A percentile compares a stretch with the other conserved stretches of the same genome.
Conservation (phyloP, 306 rosid species). For the Malus sylvestris region DNA sequence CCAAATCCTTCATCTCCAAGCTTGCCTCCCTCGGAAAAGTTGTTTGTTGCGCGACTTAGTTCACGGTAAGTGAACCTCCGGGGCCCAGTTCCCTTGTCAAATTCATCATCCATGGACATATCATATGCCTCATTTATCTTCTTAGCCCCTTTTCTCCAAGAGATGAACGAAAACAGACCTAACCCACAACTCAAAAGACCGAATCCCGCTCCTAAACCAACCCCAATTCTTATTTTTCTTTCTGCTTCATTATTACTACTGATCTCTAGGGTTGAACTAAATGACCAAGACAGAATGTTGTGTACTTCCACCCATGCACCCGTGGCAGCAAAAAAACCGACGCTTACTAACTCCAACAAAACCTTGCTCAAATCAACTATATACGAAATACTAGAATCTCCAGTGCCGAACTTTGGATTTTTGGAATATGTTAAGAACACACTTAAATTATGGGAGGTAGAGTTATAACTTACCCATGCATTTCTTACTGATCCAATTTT, state of each 20-base stretch:
- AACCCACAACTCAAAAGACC: slow-evolving; percentile 27
- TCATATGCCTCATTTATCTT: slow-evolving; percentile 18
- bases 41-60: slow-evolving; percentile 39
- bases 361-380: slow-evolving; percentile 45
- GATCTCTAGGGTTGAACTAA: slow-evolving; percentile 48
- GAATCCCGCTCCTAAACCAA: slow-evolving; percentile 11
- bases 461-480: slow-evolving; percentile 62
- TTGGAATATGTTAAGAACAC: slow-evolving; percentile 49
- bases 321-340: slow-evolving; percentile 76
- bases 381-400: slow-evolving; percentile 32
- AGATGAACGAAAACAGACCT: slow-evolving; percentile 33
- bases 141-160: slow-evolving; percentile 30
- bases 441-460: slow-evolving; percentile 44
- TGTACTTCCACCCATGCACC: slow-evolving; percentile 49
- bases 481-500: slow-evolving; percentile 39
- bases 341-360: slow-evolving; percentile 54
- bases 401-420: slow-evolving; percentile 25
- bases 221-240: background rate
- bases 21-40: slow-evolving; percentile 43
- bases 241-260: background rate
- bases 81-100: slow-evolving; percentile 59
- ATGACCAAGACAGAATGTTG: slow-evolving; percentile 58
- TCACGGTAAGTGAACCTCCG: slow-evolving; percentile 50
- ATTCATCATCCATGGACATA: slow-evolving; percentile 47
- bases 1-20: slow-evolving; percentile 80